Evolutionary conservation across 495 filamentous ascomycete genomes (phyloP).

Genomic region (Penicillium lagena): DNA sequence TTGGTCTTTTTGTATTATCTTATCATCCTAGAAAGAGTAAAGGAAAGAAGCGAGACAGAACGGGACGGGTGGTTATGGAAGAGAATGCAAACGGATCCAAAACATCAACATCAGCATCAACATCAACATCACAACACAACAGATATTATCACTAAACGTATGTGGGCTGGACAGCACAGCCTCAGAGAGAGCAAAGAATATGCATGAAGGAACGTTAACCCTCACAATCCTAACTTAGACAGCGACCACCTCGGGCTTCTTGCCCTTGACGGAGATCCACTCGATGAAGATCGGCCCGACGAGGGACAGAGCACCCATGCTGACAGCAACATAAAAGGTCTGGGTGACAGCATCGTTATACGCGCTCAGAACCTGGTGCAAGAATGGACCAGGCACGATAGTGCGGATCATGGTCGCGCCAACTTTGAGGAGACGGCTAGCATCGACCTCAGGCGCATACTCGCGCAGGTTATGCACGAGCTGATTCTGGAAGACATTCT

Average conservation of each 20-base stretch:
- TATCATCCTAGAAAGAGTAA: neutral
- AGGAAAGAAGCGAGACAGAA: too few species aligned
- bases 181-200: constrained; percentile 1
- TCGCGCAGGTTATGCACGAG: constrained; percentile 50
- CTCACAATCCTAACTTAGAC: constrained; percentile 17
- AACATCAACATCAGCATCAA: neutral
- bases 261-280: constrained; percentile 82
- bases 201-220: constrained; percentile 1
- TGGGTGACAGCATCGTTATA: constrained; percentile 66
- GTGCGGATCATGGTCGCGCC: constrained; percentile 64
- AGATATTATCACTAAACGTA: neutral
- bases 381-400: constrained; percentile 32
- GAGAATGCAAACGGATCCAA: neutral
- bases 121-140: neutral
- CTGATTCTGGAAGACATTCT: constrained; percentile 73
- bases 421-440: constrained; percentile 41
- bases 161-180: too few species aligned
- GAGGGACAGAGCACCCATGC: constrained; percentile 53
- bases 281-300: constrained; percentile 57
- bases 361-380: constrained; percentile 53
- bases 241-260: constrained; percentile 59
- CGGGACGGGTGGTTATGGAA: neutral
- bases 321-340: constrained; percentile 64
- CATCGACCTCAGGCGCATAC: constrained; percentile 45
- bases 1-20: constrained; percentile 2